Evolutionary conservation across 1,284 basidiomycete species (phyloP).

Genomic region (Cryptococcus sp.): DNA sequence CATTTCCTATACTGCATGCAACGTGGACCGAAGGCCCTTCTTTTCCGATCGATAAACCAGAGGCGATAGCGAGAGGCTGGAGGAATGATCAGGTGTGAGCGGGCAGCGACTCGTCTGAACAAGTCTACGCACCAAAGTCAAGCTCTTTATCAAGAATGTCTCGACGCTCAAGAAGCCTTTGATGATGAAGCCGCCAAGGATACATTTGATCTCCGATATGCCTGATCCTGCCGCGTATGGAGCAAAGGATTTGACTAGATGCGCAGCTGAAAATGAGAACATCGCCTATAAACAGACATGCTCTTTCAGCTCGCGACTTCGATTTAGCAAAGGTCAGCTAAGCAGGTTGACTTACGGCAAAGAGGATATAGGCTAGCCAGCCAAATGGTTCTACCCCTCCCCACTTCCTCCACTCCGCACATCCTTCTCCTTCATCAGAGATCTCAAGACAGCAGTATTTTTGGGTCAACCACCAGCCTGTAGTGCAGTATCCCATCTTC

Average conservation of each 20-base stretch:
- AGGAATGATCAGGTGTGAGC: not conserved
- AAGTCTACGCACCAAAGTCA: conserved; percentile 72
- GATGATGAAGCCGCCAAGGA: conserved; percentile 95
- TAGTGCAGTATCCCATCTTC: conserved; percentile 93
- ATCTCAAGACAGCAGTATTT: conserved; percentile 94
- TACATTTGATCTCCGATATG: conserved; percentile 99
- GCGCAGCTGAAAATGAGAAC: conserved; percentile 82
- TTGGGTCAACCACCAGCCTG: conserved; percentile 98
- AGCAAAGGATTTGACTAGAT: conserved; percentile 83
- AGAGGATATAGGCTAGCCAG: conserved; percentile 84
- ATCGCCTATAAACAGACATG: conserved; percentile 59
- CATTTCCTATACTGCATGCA: conserved; percentile 87
- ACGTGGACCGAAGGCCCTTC: conserved; percentile 98
- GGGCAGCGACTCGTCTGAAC: conserved; percentile 59
- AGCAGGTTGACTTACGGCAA: conserved; percentile 67
- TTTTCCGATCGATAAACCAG: conserved; percentile 95
- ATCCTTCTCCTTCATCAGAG: conserved; percentile 71
- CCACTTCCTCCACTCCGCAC: conserved; percentile 93
- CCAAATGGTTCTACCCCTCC: conserved; percentile 70
- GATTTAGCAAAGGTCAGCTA: not conserved
- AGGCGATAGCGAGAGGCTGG: conserved; percentile 95
- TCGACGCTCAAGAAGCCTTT: conserved; percentile 87
- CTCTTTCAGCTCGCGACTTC: not conserved
- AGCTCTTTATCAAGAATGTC: conserved; percentile 87
- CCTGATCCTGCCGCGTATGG: conserved; percentile 97